Percentiles rank a stretch among this genome's conserved stretches.
Evolutionary conservation across 1,284 basidiomycete species (phyloP).

Genomic region (Flammula alnicola): DNA sequence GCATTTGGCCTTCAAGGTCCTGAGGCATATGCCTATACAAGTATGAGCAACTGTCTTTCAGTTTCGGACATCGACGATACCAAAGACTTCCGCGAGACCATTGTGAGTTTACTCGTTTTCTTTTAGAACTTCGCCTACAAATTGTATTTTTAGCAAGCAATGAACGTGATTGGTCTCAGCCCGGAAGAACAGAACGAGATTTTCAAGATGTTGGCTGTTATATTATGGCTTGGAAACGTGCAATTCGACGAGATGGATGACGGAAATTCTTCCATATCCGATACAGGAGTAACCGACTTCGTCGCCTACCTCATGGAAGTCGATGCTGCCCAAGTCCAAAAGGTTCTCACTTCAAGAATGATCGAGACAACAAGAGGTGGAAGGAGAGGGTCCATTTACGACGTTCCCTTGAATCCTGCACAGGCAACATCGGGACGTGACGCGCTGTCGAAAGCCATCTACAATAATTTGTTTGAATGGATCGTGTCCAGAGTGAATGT

Average conservation of each 20-base stretch:
- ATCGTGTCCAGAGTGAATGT: slow-evolving; percentile 96
- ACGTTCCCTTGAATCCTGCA: slow-evolving; percentile 93
- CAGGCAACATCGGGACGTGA: slow-evolving; percentile 91
- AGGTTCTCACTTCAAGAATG: slow-evolving; percentile 84
- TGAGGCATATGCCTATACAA: slow-evolving; percentile 94
- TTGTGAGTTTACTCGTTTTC: slow-evolving; percentile 53
- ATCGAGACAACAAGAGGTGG: slow-evolving; percentile 96
- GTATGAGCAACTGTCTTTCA: slow-evolving; percentile 88
- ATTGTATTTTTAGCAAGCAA: slow-evolving; percentile 71
- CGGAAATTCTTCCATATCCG: slow-evolving; percentile 84
- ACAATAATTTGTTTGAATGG: slow-evolving; percentile 99
- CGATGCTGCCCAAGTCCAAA: slow-evolving; percentile 80
- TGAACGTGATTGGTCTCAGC: slow-evolving; percentile 90
- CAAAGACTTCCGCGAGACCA: slow-evolving; percentile 87
- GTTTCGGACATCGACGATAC: slow-evolving; percentile 92
- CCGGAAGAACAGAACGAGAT: slow-evolving; percentile 91
- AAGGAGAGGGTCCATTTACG: slow-evolving; percentile 92
- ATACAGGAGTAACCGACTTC: slow-evolving; percentile 93
- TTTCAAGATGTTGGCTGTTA: slow-evolving; percentile 89
- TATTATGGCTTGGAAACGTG: slow-evolving; percentile 97
- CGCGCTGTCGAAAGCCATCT: slow-evolving; percentile 95
- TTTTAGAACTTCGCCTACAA: slow-evolving; percentile 1
- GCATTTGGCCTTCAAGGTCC: slow-evolving; percentile 97
- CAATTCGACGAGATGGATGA: slow-evolving; percentile 90
- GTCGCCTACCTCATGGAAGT: slow-evolving; percentile 94